Evolutionary conservation across 192 early-diverging fungal species (phyloP).

Genomic region (Phycomyces nitens): DNA sequence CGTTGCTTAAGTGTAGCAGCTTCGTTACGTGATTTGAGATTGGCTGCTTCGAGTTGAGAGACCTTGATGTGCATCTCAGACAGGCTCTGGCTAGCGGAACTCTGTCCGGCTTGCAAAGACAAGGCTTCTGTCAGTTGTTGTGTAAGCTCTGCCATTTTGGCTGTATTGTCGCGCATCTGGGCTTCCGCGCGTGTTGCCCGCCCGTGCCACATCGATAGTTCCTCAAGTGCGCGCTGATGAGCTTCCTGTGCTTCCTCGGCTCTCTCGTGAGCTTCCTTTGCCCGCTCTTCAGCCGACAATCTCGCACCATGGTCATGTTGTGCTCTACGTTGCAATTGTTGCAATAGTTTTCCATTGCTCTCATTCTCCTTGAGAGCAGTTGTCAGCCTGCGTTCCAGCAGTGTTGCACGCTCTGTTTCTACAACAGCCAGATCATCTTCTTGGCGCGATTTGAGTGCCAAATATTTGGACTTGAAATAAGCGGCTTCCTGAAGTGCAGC

Average conservation of each 20-base stretch:
- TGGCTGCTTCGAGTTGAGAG: conserved; percentile 44
- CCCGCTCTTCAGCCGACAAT: conserved; percentile 44
- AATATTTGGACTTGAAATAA: conserved; percentile 49
- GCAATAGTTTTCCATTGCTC: conserved; percentile 29
- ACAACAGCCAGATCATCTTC: conserved; percentile 30
- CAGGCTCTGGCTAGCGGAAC: conserved; percentile 8
- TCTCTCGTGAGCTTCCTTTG: conserved; percentile 37
- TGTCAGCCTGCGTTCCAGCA: conserved; percentile 43
- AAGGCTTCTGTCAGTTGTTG: conserved; percentile 9
- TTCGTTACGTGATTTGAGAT: conserved; percentile 45
- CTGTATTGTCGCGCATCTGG: conserved; percentile 32
- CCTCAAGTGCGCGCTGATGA: conserved; percentile 42
- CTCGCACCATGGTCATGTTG: conserved; percentile 43
- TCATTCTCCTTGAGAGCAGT: conserved; percentile 40
- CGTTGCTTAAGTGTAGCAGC: conserved; percentile 37
- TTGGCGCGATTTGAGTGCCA: conserved; percentile 40
- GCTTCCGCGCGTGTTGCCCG: conserved; percentile 42
- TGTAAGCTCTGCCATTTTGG: conserved; percentile 25
- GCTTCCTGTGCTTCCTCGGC: conserved; percentile 52
- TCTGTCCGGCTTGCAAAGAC: conserved; percentile 6
- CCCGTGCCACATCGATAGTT: conserved; percentile 40
- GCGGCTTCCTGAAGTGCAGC: conserved; percentile 56
- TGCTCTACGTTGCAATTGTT: conserved; percentile 42
- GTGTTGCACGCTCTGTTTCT: conserved; percentile 39
- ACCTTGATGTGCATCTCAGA: conserved; percentile 42